Conservation (phyloP, 495 filamentous ascomycete genomes). For the Aspergillus saccharolyticus region DNA sequence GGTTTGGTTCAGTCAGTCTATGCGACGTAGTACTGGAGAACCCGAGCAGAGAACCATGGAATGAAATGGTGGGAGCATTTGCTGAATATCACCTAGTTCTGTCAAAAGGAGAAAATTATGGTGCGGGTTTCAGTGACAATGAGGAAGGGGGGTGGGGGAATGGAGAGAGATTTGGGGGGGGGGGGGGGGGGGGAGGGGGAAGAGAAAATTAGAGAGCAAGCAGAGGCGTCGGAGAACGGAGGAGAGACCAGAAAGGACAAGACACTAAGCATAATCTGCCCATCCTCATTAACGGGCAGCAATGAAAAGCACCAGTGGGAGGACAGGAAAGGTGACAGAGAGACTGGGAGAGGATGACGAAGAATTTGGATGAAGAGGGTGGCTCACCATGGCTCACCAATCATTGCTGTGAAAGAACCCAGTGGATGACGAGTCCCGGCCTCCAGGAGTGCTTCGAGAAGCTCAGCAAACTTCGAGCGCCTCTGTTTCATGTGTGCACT, state of each 20-base stretch:
- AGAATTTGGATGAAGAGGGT: background rate
- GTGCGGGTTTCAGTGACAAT: no score
- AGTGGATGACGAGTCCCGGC: constrained; percentile 17
- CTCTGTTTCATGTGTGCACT: constrained; percentile 18
- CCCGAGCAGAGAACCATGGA: background rate
- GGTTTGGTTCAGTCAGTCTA: background rate
- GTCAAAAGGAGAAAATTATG: background rate
- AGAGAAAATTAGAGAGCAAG: no score
- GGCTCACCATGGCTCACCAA: constrained; percentile 7
- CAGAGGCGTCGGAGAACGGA: background rate
- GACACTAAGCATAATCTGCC: background rate
- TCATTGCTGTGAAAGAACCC: background rate
- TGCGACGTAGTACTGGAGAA: background rate
- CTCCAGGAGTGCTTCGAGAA: constrained; percentile 17
- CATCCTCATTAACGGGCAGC: constrained; percentile 15
- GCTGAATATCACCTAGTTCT: constrained; percentile 6
- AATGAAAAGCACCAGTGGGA: constrained; percentile 8
- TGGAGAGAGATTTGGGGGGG: no score
- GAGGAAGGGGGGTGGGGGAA: no score
- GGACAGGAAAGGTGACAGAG: background rate
- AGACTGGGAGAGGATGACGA: constrained; percentile 11
- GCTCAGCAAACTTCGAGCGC: constrained; percentile 16
- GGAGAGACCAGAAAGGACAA: constrained; percentile 2
- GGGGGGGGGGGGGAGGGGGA: no score
- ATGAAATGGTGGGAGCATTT: background rate